Evolutionary conservation across 352 stramenopile genomes (phyloP).

Genomic region (Globisporangium nodosum): DNA sequence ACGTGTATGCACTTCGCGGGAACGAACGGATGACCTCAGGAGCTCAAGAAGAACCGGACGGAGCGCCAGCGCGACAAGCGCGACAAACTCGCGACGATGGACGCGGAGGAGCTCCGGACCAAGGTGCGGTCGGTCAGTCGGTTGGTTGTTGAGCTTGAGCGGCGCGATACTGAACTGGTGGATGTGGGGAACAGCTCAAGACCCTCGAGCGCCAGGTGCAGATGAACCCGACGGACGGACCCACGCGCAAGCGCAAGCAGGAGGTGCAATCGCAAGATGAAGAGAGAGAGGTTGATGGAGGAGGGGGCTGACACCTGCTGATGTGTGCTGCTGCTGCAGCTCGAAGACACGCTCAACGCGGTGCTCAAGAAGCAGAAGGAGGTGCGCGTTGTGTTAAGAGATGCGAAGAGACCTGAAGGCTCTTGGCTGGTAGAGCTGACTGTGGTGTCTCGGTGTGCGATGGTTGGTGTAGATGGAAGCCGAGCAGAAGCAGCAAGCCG

Average conservation of each 20-base stretch:
- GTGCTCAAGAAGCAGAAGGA: constrained; percentile 72
- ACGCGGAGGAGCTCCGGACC: constrained; percentile 43
- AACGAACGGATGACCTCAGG: constrained; percentile 13
- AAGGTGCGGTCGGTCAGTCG: constrained; percentile 18
- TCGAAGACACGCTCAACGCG: constrained; percentile 61
- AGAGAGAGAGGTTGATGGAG: too few species aligned
- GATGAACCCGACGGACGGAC: constrained; percentile 57
- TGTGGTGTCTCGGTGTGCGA: neutral
- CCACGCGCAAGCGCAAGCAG: constrained; percentile 67
- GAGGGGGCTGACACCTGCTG: neutral
- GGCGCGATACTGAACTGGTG: neutral
- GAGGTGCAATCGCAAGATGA: constrained; percentile 19
- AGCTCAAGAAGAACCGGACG: constrained; percentile 69
- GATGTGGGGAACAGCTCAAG: constrained; percentile 31
- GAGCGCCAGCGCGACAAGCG: constrained; percentile 60
- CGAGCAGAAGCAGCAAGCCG: constrained; percentile 33
- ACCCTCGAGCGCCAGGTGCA: constrained; percentile 55
- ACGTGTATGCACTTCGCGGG: neutral
- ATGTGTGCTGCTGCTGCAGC: constrained; percentile 12
- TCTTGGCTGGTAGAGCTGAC: neutral
- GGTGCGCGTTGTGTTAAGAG: constrained; percentile 10
- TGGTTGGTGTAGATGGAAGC: constrained; percentile 26
- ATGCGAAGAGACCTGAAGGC: too few species aligned
- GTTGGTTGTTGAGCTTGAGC: neutral
- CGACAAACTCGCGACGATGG: constrained; percentile 49